Percentiles rank a stretch among this genome's conserved stretches.
Conservation (phyloP, 2,329 filamentous ascomycete genomes). For the Neofusicoccum sp. region DNA sequence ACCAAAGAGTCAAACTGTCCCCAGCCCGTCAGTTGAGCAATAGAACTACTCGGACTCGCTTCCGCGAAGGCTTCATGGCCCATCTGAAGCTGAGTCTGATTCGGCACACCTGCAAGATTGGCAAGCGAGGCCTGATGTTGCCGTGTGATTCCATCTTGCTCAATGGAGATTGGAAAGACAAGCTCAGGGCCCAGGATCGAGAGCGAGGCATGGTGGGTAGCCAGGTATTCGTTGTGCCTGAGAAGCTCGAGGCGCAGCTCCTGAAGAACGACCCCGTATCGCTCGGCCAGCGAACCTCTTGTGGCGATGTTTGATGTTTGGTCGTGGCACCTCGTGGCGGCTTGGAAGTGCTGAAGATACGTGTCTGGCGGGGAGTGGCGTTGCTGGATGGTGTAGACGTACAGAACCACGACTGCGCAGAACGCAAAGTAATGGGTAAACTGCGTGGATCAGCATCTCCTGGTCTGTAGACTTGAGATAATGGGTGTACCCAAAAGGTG, state of each 20-base stretch:
- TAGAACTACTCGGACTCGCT: slow-evolving; percentile 27
- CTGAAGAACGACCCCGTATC: slow-evolving; percentile 58
- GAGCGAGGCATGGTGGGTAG: not conserved
- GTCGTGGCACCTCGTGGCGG: slow-evolving; percentile 46
- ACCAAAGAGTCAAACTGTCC: slow-evolving; percentile 43
- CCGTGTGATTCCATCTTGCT: not conserved
- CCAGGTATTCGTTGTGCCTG: slow-evolving; percentile 28
- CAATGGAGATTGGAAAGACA: not conserved
- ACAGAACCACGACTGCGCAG: slow-evolving; percentile 57
- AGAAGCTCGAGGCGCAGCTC: slow-evolving; percentile 51
- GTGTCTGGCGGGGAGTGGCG: slow-evolving; percentile 49
- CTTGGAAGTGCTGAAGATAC: slow-evolving; percentile 51
- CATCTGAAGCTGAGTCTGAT: not conserved
- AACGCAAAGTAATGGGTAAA: slow-evolving; percentile 59
- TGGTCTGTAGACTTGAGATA: not conserved
- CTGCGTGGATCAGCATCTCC: slow-evolving; percentile 22
- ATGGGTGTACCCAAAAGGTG: slow-evolving; percentile 44
- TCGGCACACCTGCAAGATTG: not conserved
- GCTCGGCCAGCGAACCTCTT: slow-evolving; percentile 39
- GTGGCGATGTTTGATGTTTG: slow-evolving; percentile 36
- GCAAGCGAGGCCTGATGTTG: not conserved
- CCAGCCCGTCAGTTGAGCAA: slow-evolving; percentile 42
- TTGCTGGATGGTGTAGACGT: slow-evolving; percentile 57
- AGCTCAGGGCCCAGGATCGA: not conserved
- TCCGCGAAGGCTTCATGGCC: not conserved